Percentiles rank a stretch among this genome's conserved stretches.
These are phyloP conservation scores for Paecilomyces sp. DNA, from an alignment of 2,329 filamentous ascomycete genomes.

Conservation along the genomic window DNA sequence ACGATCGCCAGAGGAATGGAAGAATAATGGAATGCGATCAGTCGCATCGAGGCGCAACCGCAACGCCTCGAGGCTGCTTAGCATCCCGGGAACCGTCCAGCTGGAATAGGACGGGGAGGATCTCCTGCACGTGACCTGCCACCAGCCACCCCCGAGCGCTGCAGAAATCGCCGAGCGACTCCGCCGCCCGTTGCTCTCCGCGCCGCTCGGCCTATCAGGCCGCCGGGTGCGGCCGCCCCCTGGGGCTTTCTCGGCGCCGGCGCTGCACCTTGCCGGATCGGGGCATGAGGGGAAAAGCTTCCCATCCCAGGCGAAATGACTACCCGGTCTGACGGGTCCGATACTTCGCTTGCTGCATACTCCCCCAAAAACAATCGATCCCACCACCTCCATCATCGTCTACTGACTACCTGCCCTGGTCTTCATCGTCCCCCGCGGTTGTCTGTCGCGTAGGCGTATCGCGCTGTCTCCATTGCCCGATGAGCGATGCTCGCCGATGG, in stretches of 20 bases:
- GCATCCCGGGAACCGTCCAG: neutral
- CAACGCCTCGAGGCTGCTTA: neutral
- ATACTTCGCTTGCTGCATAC: neutral
- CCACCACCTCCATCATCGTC: neutral
- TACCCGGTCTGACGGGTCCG: neutral
- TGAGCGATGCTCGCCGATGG: neutral
- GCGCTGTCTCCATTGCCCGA: neutral
- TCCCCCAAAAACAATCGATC: neutral
- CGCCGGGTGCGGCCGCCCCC: neutral
- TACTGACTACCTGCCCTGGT: neutral
- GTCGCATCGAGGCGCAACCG: too few relatives aligned
- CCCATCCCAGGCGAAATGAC: neutral
- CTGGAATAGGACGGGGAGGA: neutral
- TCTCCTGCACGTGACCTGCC: neutral
- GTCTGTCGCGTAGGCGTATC: neutral
- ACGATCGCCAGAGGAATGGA: too few relatives aligned
- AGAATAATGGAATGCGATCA: too few relatives aligned
- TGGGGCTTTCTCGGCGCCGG: neutral
- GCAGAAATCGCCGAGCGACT: neutral
- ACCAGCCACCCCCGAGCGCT: neutral
- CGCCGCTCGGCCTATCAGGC: neutral
- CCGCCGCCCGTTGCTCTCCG: neutral
- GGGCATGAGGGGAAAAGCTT: neutral
- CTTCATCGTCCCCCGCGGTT: neutral
- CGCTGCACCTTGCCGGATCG: neutral